phyloP scores from a whole-genome alignment of 73 alveolate species.

The Paramecium tetraurelia region DNA sequence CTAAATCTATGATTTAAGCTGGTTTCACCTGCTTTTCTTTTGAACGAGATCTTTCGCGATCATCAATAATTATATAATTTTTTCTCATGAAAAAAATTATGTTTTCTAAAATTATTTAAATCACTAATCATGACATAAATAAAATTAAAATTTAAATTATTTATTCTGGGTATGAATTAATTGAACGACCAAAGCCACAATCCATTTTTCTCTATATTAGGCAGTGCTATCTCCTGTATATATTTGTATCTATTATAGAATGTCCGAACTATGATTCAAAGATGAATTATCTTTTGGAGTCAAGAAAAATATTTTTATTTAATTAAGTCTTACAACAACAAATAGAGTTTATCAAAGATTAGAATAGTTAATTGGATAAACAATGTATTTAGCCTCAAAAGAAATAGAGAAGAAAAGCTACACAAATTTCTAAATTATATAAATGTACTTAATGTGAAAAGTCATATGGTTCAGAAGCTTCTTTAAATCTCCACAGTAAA shows the following conservation, averaged over 20 bases:
- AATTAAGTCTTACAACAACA: not conserved
- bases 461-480: conserved; percentile 50
- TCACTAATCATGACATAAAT: not conserved
- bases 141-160: not conserved
- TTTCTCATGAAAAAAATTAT: not conserved
- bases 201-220: not conserved
- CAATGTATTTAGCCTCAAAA: not conserved
- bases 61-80: not conserved
- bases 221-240: not conserved
- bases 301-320: not conserved
- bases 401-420: conserved; percentile 31
- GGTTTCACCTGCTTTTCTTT: not conserved
- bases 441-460: conserved; percentile 28
- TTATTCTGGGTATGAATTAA: not conserved
- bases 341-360: not conserved
- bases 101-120: not conserved
- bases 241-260: not conserved
- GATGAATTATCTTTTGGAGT: not conserved
- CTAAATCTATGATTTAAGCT: not conserved
- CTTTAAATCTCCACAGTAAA: conserved; percentile 47
- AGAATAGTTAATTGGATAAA: not conserved
- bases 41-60: not conserved
- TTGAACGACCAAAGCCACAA: not conserved
- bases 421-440: conserved; percentile 8
- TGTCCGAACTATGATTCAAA: not conserved